Base-by-base conservation (phyloP, 2,329 filamentous ascomycete species). In the Fusarium nygamai region DNA sequence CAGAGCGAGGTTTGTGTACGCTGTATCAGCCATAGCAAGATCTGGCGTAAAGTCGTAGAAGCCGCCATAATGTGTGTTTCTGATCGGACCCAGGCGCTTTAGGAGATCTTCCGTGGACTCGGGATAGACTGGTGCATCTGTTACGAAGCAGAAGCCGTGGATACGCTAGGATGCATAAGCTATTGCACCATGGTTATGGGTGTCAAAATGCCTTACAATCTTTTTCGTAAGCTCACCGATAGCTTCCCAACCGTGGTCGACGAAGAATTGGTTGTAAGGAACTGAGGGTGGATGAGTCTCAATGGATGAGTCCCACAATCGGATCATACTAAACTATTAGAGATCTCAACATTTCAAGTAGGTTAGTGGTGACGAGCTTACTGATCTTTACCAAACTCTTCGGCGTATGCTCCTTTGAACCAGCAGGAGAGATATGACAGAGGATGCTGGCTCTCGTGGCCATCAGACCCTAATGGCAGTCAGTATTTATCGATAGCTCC, bases 51-150 rank as follows among this genome's bases (percentile, higher is more conserved):
- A 98, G 83, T 98, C 96, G 78, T 89, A 90, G 79, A 88, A 88
- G 67, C 84, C 90, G 85, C 94, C 96, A 82, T 98, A 99, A 81
- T 98, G 96, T 0, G 96, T 99, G 70, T 92, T 88, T 24, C 95
- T 90, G 77, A 98, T 95, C 73, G 96, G 96, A 0, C 94, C 90
- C 83, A 0, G 95, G 98, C 11, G 91, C 88, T 73, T 92, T 87
- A 0, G 94, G 93, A 3, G 90, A 36, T 60, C 57, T 38, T 60
- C 38, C 13, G 57, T 60, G 43, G 57, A 51, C 24, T 60, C 57
- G 20, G 57, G 57, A 60, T 60, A 38, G 43, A 50, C 57, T 34
- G 94, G 94, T 20, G 92, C 92, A 48, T 87, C 85, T 54, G 91
- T 87, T 22, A 98, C 90, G 78, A 96, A 96, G 76, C 89, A 93